Evolutionary conservation across 1,284 basidiomycete genomes (phyloP), one percentile per base, ranked within the genome.

Genomic region (Ceratobasidium sp.): DNA sequence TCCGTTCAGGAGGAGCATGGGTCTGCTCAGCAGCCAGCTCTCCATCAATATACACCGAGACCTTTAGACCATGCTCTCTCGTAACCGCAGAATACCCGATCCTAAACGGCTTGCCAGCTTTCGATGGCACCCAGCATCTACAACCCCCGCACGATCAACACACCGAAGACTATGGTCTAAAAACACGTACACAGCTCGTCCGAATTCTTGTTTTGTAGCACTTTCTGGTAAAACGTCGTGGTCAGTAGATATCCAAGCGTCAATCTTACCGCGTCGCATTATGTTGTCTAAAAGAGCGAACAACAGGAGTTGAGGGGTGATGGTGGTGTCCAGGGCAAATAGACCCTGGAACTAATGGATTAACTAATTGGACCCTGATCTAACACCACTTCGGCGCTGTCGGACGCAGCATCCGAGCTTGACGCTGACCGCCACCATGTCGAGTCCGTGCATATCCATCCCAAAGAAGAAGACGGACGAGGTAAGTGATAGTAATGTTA

Each of bases 381-480:
- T 37, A 34, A 37, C 40, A 9, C 69, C 25, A 25, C 9, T 32
- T 62, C 37, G 43, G 56, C 44, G 46, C 40, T 46, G 46, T 8
- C 22, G 25, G 32, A n/a, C 44, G 29, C 32, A 46, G 37, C 61
- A 15, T 13, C 49, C 15, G 29, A 49, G n/a, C 19, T 15, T 64
- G 44, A 68, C 11, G 9, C 49, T 29, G 59, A 46, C 70, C 29
- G 70, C 59, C 56, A 62, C 70, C 57, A 73, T 73, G 56, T 49
- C 70, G 22, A 62, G 57, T 40, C 70, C 59, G 46, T 73, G 70
- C 46, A 90, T 94, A 77, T 90, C 91, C 9, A 92, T 94, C 64
- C 92, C 93, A 0, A 92, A 88, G 86, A 94, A 94, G 85, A 84
- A 86, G 6, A 93, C 92, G 0, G 92, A 94, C 37, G 93, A 94